Conservation (phyloP, 306 rosid species). For the Amphicarpaea edgeworthii region DNA sequence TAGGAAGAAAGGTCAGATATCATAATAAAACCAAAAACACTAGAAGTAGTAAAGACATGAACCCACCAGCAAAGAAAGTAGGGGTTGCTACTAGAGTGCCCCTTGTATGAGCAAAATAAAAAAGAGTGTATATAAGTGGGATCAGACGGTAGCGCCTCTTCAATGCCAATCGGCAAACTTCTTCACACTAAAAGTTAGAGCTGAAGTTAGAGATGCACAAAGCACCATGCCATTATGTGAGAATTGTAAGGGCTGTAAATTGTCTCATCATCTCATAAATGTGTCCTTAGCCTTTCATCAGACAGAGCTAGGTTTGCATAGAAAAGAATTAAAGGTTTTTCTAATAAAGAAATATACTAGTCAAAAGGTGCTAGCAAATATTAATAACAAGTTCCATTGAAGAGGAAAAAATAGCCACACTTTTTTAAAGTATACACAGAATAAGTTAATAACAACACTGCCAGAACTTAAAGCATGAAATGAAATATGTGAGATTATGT, state of each 20-base stretch:
- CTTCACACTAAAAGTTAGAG: constrained; percentile 77
- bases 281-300: constrained; percentile 29
- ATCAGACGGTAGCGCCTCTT: constrained; percentile 83
- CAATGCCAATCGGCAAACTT: constrained; percentile 90
- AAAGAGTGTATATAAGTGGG: constrained; percentile 85
- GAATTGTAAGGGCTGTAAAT: constrained; percentile 3
- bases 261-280: constrained; percentile 35
- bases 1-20: constrained; percentile 39
- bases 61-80: constrained; percentile 85
- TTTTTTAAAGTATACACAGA: background rate
- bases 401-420: background rate
- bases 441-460: constrained; percentile 25
- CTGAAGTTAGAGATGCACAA: constrained; percentile 46
- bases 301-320: constrained; percentile 13
- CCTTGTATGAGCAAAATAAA: constrained; percentile 78
- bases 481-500: constrained; percentile 31
- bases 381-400: constrained; percentile 22
- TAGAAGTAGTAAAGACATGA: constrained; percentile 37
- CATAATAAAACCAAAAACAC: constrained; percentile 33
- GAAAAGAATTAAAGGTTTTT: constrained; percentile 30
- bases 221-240: constrained; percentile 20
- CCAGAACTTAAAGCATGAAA: constrained; percentile 34
- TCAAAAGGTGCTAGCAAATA: constrained; percentile 25
- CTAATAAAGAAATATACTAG: constrained; percentile 23
- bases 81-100: constrained; percentile 87